A percentile compares a stretch with the other conserved stretches of the same genome.
Conservation (phyloP, 1,284 basidiomycete genomes). For the Megacollybia platyphylla region DNA sequence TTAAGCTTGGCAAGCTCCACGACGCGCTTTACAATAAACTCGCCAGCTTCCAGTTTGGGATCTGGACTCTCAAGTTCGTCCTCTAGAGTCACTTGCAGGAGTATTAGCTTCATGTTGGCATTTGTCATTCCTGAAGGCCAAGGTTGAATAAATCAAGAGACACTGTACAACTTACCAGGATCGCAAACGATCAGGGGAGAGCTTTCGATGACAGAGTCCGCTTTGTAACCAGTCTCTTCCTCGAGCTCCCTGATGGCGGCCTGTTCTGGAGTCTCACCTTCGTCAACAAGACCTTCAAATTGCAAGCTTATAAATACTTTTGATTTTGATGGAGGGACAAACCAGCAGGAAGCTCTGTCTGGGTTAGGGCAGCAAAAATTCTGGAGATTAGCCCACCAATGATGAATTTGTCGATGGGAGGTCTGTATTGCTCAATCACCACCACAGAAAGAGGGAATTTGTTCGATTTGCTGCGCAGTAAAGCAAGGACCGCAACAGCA, state of each 20-base stretch:
- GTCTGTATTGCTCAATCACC: slow-evolving; percentile 82
- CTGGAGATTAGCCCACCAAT: slow-evolving; percentile 36
- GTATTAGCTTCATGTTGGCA: slow-evolving; percentile 70
- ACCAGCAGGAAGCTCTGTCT: slow-evolving; percentile 74
- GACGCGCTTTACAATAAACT: slow-evolving; percentile 67
- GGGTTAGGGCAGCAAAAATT: slow-evolving; percentile 1
- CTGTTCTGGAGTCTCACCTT: slow-evolving; percentile 60
- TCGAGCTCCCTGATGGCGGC: slow-evolving; percentile 78
- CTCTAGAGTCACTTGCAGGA: slow-evolving; percentile 48
- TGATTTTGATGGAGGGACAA: slow-evolving; percentile 2
- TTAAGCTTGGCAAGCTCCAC: slow-evolving; percentile 58
- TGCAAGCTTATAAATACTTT: not conserved
- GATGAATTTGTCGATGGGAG: slow-evolving; percentile 63
- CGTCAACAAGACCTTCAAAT: slow-evolving; percentile 68
- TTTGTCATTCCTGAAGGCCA: slow-evolving; percentile 62
- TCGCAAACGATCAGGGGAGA: slow-evolving; percentile 65
- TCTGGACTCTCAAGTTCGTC: slow-evolving; percentile 46
- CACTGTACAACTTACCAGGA: slow-evolving; percentile 39
- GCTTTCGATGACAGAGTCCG: slow-evolving; percentile 46
- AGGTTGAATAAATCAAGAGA: slow-evolving; percentile 1
- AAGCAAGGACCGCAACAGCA: slow-evolving; percentile 74
- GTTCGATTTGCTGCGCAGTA: slow-evolving; percentile 61
- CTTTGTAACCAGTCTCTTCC: slow-evolving; percentile 85
- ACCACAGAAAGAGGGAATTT: slow-evolving; percentile 64
- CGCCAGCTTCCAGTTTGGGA: slow-evolving; percentile 68